A percentile compares a stretch with the other conserved stretches of the same genome.
These are phyloP conservation scores for Parachaetomium inaequale DNA, from an alignment of 495 filamentous ascomycete genomes.

Conservation along the genomic window DNA sequence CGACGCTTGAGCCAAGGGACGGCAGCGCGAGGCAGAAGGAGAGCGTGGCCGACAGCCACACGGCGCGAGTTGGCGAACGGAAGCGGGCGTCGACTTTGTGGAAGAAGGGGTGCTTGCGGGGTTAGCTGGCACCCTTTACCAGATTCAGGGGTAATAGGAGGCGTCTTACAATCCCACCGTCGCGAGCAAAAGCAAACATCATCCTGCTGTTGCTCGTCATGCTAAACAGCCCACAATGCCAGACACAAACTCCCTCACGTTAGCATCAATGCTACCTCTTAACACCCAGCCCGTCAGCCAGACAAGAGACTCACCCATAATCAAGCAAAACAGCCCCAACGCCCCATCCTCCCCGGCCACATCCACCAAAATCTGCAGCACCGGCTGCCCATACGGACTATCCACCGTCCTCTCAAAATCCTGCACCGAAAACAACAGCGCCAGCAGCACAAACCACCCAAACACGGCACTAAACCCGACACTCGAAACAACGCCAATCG, in stretches of 20 bases:
- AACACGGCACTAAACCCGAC: conserved; percentile 57
- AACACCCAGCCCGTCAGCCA: neutral
- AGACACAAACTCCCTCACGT: conserved; percentile 46
- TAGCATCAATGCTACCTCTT: neutral
- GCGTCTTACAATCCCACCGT: conserved; percentile 45
- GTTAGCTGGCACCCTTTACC: neutral
- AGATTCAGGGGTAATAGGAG: neutral
- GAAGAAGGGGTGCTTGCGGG: conserved; percentile 44
- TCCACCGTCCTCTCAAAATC: conserved; percentile 47
- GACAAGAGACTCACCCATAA: conserved; percentile 38
- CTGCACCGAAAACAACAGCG: conserved; percentile 58
- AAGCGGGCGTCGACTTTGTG: conserved; percentile 55
- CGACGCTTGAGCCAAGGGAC: conserved; percentile 57
- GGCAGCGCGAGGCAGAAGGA: conserved; percentile 59
- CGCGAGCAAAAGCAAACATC: conserved; percentile 60
- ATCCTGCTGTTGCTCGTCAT: conserved; percentile 60
- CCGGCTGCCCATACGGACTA: conserved; percentile 48
- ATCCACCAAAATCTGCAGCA: conserved; percentile 57
- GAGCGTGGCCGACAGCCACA: conserved; percentile 59
- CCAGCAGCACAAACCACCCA: conserved; percentile 60
- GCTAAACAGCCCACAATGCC: conserved; percentile 58
- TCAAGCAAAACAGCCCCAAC: conserved; percentile 53
- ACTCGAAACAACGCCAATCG: conserved; percentile 58
- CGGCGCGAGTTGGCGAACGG: conserved; percentile 52
- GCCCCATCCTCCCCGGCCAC: conserved; percentile 54